Percentiles rank a stretch among this genome's conserved stretches.
phyloP scores from a whole-genome alignment of 1,139 yeast genomes.

The Yamadazyma oceani region DNA sequence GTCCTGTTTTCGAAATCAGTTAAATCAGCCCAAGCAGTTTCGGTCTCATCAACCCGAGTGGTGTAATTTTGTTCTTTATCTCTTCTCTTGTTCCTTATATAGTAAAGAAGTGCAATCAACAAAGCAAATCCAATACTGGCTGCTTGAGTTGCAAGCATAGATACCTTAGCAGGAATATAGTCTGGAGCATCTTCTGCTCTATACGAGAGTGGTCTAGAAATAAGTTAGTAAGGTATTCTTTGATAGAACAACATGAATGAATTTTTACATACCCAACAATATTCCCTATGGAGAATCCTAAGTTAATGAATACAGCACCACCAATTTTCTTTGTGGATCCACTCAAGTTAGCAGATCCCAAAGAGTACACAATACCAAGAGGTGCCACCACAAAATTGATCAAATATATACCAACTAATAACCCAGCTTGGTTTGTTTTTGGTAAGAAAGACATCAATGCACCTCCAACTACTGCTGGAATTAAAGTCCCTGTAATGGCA shows the following conservation, averaged over 20 bases:
- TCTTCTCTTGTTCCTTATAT: constrained; percentile 22
- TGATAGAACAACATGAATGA: too few relatives aligned
- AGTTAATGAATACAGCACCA: constrained; percentile 23
- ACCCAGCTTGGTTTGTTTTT: constrained; percentile 29
- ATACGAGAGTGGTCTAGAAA: constrained; percentile 38
- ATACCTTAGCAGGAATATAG: constrained; percentile 35
- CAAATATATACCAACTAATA: constrained; percentile 21
- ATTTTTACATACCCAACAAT: too few relatives aligned
- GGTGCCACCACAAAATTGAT: constrained; percentile 20
- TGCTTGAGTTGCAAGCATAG: constrained; percentile 31
- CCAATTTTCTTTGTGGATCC: constrained; percentile 26
- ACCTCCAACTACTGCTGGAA: constrained; percentile 17
- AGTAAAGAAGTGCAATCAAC: constrained; percentile 24
- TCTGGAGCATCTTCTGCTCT: constrained; percentile 25
- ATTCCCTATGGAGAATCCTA: constrained; percentile 19
- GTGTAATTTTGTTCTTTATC: constrained; percentile 15
- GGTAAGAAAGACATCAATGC: constrained; percentile 38
- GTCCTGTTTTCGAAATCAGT: constrained; percentile 35
- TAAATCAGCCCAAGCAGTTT: constrained; percentile 32
- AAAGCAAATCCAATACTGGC: constrained; percentile 31
- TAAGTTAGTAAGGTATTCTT: too few relatives aligned
- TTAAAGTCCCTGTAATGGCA: constrained; percentile 17
- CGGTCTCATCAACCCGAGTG: constrained; percentile 12
- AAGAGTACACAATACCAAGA: constrained; percentile 23
- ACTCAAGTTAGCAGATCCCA: constrained; percentile 26